Percentiles rank a stretch among this genome's conserved stretches.
These are phyloP conservation scores for Olyra latifolia DNA, from an alignment of 176 grass and related monocot genomes.

Conservation along the genomic window DNA sequence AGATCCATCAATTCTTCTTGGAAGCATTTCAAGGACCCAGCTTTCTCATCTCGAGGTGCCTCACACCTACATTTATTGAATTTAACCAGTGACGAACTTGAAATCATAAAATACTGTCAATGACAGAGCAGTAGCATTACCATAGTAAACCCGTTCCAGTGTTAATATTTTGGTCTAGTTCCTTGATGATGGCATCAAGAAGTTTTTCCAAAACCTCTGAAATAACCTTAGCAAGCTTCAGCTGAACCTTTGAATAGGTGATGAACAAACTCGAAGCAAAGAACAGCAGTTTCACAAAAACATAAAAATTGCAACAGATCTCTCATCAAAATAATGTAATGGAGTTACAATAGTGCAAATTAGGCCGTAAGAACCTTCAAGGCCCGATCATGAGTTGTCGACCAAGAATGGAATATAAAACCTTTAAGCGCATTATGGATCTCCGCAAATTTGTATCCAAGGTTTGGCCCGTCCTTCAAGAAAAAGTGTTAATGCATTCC, in stretches of 20 bases:
- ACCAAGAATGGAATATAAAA: conserved; percentile 69
- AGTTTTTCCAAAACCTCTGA: conserved; percentile 75
- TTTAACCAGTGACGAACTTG: conserved; percentile 27
- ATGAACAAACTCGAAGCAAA: conserved; percentile 75
- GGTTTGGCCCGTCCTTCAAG: conserved; percentile 90
- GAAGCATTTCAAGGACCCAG: too few species aligned
- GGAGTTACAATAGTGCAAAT: conserved; percentile 26
- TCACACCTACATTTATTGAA: conserved; percentile 39
- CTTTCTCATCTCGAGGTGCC: too few species aligned
- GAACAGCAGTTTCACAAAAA: conserved; percentile 16
- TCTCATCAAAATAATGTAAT: background rate
- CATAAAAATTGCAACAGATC: conserved; percentile 15
- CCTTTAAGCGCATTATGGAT: conserved; percentile 76
- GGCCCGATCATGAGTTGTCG: conserved; percentile 60
- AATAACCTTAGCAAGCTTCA: conserved; percentile 62
- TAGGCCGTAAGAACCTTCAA: conserved; percentile 61
- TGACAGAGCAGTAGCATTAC: conserved; percentile 25
- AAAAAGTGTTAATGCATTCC: conserved; percentile 82
- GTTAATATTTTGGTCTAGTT: conserved; percentile 67
- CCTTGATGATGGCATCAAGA: conserved; percentile 73
- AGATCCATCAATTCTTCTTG: too few species aligned
- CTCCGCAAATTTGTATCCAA: conserved; percentile 68
- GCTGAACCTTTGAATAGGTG: conserved; percentile 58
- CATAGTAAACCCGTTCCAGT: conserved; percentile 42
- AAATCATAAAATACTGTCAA: conserved; percentile 3